Base-by-base conservation (phyloP, 768 basidiomycete species). In the Lactarius vividus region DNA sequence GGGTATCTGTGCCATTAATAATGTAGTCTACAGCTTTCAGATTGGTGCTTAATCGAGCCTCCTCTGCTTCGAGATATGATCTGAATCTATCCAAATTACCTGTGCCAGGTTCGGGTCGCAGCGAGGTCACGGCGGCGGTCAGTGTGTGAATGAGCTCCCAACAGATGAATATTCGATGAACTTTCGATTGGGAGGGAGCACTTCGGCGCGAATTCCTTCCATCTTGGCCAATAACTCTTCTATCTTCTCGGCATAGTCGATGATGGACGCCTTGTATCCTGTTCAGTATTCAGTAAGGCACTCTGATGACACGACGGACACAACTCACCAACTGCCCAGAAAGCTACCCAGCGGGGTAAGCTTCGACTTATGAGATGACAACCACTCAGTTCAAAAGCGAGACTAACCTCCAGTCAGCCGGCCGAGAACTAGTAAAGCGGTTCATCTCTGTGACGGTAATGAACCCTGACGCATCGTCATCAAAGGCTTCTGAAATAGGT, bases 391-490 rank as follows among this genome's bases (percentile, higher is more conserved):
- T 54, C 3, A 13, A 4, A 66, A 58, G 35, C 7, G 28, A 39
- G 18, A 61, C 67, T 29, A n/a, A 68, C 67, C 59, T 78, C 76
- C 77, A 78, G 3, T 67, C 68, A 0, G 28, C 9, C 2, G 75
- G 77, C 3, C 70, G 64, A 23, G 69, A 61, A 2, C 61, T 57
- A 2, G 74, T 75, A 57, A 78, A 76, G 1, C 52, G 58, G 56
- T 78, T 78, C 20, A 76, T 72, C 57, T 78, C 76, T 9, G 64
- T 26, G 31, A 77, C 71, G 3, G 73, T 74, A 58, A 75, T 72
- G 59, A 73, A 77, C 7, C 77, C 76, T 0, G 75, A 77, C 2
- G 73, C 71, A 57, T 78, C 75, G 37, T 75, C 73, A 61, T 78
- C 77, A 56, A 77, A 70, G 11, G 75, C 75, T 57, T 77, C 77